phyloP scores from a whole-genome alignment of 2,329 filamentous ascomycete genomes.

The Grosmannia clavigera region DNA sequence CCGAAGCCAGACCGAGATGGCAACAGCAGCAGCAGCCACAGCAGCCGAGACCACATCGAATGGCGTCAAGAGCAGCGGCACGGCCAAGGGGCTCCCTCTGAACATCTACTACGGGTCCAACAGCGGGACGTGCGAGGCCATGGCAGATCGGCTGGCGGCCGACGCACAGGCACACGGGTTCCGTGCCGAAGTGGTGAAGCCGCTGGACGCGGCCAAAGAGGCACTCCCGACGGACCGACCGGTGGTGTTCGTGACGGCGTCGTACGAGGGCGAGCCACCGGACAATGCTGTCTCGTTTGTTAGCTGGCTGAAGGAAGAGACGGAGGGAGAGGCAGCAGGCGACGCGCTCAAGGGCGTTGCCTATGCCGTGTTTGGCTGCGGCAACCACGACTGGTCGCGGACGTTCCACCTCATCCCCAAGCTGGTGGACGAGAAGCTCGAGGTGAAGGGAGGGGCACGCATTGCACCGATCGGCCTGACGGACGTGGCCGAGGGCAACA shows the following conservation, averaged over 20 bases:
- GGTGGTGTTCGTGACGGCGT: conserved; percentile 52
- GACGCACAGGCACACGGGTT: conserved; percentile 19
- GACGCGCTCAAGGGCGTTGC: conserved; percentile 38
- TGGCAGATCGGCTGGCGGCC: conserved; percentile 50
- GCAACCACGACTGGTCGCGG: conserved; percentile 32
- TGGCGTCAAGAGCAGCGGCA: conserved; percentile 11
- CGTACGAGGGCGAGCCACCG: conserved; percentile 62
- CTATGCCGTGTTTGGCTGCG: conserved; percentile 61
- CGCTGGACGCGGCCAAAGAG: conserved; percentile 60
- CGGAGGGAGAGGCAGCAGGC: conserved; percentile 15
- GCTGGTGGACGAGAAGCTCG: conserved; percentile 42
- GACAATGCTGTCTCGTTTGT: conserved; percentile 61
- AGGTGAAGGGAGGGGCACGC: conserved; percentile 31
- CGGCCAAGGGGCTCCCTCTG: conserved; percentile 31
- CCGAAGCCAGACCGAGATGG: conserved; percentile 23
- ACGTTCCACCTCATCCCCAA: conserved; percentile 60
- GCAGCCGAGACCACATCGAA: conserved; percentile 11
- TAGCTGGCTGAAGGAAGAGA: conserved; percentile 42
- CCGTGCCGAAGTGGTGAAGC: conserved; percentile 27
- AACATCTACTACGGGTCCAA: conserved; percentile 61
- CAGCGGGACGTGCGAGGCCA: conserved; percentile 45
- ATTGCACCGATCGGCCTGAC: conserved; percentile 40
- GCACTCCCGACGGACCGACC: conserved; percentile 48
- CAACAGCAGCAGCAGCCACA: conserved; percentile 21
- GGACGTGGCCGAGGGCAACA: conserved; percentile 50